Conservation (phyloP, 805 yeast species). For the Candida awuae region DNA sequence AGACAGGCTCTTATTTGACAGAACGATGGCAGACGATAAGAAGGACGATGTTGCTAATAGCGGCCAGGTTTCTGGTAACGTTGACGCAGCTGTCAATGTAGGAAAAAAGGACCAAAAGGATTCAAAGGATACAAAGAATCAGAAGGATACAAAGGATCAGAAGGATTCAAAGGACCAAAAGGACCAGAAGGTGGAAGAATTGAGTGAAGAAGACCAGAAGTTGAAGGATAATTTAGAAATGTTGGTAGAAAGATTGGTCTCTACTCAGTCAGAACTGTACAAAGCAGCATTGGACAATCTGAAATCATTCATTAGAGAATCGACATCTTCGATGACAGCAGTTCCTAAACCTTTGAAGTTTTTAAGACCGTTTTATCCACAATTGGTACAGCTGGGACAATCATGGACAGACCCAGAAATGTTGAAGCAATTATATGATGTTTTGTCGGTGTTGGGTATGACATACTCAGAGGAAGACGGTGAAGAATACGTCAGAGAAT, state of each 20-base stretch:
- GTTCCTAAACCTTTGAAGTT: conserved; percentile 98
- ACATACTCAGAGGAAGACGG: conserved; percentile 75
- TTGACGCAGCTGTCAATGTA: no score
- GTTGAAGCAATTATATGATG: conserved; percentile 65
- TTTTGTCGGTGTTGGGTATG: conserved; percentile 90
- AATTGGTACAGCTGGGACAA: conserved; percentile 57
- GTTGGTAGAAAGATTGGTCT: conserved; percentile 72
- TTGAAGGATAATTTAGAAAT: conserved; percentile 79
- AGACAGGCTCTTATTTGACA: not conserved
- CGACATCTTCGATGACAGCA: conserved; percentile 98
- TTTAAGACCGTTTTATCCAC: conserved; percentile 75
- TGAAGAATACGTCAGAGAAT: conserved; percentile 47
- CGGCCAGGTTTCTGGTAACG: no score
- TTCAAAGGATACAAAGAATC: conserved; percentile 5
- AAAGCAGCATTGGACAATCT: conserved; percentile 56
- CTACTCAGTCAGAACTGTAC: conserved; percentile 45
- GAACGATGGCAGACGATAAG: not conserved
- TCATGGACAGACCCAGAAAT: conserved; percentile 44
- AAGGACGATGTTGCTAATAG: not conserved
- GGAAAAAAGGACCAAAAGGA: no score
- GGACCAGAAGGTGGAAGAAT: conserved; percentile 55
- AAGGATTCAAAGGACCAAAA: no score
- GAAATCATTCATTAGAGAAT: conserved; percentile 74
- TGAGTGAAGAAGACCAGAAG: conserved; percentile 87
- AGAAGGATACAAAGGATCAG: conserved; percentile 13